Evolutionary conservation across 2,329 filamentous ascomycete genomes (phyloP).

Genomic region (Biscogniauxia sp.): DNA sequence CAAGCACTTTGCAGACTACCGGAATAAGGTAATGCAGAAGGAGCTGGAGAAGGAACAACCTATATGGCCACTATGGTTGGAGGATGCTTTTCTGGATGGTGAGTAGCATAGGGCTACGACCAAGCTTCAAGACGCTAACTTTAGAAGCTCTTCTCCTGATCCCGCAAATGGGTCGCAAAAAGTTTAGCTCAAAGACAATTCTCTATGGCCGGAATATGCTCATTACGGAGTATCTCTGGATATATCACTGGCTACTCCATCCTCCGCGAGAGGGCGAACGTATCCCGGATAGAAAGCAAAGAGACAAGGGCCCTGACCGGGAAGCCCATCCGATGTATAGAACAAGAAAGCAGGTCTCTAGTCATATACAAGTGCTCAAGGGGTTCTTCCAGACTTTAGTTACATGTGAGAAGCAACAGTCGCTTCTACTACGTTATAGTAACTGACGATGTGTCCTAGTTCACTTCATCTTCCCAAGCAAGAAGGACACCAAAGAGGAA

Average conservation of each 20-base stretch:
- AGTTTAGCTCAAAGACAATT: slow-evolving; percentile 63
- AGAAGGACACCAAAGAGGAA: slow-evolving; percentile 52
- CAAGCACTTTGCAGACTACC: slow-evolving; percentile 63
- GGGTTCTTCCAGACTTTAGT: slow-evolving; percentile 62
- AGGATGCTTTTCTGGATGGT: slow-evolving; percentile 68
- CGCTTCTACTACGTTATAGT: background rate
- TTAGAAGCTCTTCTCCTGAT: slow-evolving; percentile 59
- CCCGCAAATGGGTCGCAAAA: slow-evolving; percentile 64
- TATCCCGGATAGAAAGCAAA: slow-evolving; percentile 46
- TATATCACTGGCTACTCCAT: slow-evolving; percentile 45
- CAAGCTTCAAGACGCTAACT: slow-evolving; percentile 15
- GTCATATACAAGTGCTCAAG: slow-evolving; percentile 69
- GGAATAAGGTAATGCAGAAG: slow-evolving; percentile 63
- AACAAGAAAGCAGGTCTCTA: slow-evolving; percentile 62
- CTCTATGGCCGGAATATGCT: slow-evolving; percentile 68
- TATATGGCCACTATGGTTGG: slow-evolving; percentile 61
- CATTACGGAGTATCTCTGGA: slow-evolving; percentile 66
- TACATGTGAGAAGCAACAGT: slow-evolving; percentile 51
- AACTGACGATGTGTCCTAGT: slow-evolving; percentile 36
- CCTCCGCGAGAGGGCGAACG: slow-evolving; percentile 39
- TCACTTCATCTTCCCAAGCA: slow-evolving; percentile 58
- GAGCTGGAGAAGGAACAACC: slow-evolving; percentile 57
- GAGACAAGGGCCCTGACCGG: slow-evolving; percentile 29
- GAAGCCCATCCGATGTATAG: slow-evolving; percentile 34
- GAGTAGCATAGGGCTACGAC: slow-evolving; percentile 27